Base-by-base conservation (phyloP, 1,284 basidiomycete genomes). In the Nidula niveotomentosa region DNA sequence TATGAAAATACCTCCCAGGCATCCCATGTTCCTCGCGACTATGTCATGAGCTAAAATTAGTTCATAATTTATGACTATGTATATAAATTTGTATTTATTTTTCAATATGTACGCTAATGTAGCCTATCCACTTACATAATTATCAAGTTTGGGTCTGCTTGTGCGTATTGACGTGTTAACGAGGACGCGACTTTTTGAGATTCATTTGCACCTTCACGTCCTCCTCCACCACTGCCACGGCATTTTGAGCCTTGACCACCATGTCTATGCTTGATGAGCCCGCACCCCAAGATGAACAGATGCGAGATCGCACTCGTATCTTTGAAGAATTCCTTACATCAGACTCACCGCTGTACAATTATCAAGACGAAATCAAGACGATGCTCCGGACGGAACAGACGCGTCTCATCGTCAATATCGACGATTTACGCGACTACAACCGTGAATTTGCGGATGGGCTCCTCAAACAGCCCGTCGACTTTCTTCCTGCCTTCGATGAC, bases 351-450 rank as follows among this genome's bases (percentile, higher is more conserved):
- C 64, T 83, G 18, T 86, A 87, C 76, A 93, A 94, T 74, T 98
- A 99, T 76, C 85, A 86, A 62, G 89, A 95, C 65, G 89, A 91
- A 54, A 90, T 98, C 62, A 81, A 84, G 49, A 85, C 86, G 61
- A 90, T 99, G 89, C 81, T 99, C 45, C 86, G 91, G 54, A 78
- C 84, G 35, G 90, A 93, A 65, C 86, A 90, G 66, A 89, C 93
- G 62, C 88, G 97, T 65, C 87, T 99, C 65, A 88, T 97, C 65
- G 86, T 99, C 71, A 99, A 98, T 74, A 82, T 99, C 63, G 96
- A 99, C 74, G 95, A 99, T 74, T 76, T 99, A 61, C 90, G 97
- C 71, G 93, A 95, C 72, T 96, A 96, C 72, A 87, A 93, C 70
- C 87, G 95, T 68, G 86, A 91, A 55, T 90, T 80, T 54, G 84